phyloP scores from a whole-genome alignment of 768 basidiomycete genomes.

The Termitomyces sp. region DNA sequence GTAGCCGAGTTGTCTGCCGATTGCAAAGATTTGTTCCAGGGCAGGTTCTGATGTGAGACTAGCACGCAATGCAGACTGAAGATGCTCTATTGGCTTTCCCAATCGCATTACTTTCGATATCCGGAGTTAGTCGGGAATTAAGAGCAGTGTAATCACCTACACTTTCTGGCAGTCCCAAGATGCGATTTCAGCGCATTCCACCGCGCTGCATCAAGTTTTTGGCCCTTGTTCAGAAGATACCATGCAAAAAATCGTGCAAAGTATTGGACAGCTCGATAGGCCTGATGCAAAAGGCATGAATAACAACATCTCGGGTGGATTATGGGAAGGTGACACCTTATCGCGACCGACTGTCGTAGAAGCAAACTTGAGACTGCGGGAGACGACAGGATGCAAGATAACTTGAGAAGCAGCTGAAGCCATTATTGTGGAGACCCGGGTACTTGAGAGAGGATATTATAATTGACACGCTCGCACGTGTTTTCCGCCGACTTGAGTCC shows the following conservation, averaged over 20 bases:
- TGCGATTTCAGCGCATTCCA: constrained; percentile 85
- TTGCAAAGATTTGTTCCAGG: constrained; percentile 69
- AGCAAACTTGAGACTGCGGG: constrained; percentile 69
- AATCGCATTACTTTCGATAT: constrained; percentile 74
- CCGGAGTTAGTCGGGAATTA: constrained; percentile 1
- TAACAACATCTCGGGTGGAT: not conserved
- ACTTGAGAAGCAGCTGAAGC: constrained; percentile 62
- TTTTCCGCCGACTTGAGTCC: constrained; percentile 9
- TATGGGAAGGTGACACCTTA: constrained; percentile 50
- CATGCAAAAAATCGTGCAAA: constrained; percentile 86
- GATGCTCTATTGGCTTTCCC: constrained; percentile 90
- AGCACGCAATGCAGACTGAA: constrained; percentile 82
- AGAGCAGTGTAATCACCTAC: constrained; percentile 36
- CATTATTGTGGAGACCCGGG: constrained; percentile 24
- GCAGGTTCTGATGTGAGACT: constrained; percentile 47
- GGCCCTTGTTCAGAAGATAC: constrained; percentile 64
- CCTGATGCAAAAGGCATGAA: constrained; percentile 31
- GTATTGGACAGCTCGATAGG: constrained; percentile 89
- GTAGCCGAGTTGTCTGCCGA: constrained; percentile 83
- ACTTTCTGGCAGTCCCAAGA: constrained; percentile 79
- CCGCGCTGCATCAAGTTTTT: constrained; percentile 63
- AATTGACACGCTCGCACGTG: constrained; percentile 10
- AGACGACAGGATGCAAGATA: constrained; percentile 79
- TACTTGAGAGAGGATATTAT: not conserved
- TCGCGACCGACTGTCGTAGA: constrained; percentile 84